A percentile compares a stretch with the other conserved stretches of the same genome.
These are phyloP conservation scores for Spirogloea muscicola DNA, from an alignment of 139 green algal species.

Conservation along the genomic window DNA sequence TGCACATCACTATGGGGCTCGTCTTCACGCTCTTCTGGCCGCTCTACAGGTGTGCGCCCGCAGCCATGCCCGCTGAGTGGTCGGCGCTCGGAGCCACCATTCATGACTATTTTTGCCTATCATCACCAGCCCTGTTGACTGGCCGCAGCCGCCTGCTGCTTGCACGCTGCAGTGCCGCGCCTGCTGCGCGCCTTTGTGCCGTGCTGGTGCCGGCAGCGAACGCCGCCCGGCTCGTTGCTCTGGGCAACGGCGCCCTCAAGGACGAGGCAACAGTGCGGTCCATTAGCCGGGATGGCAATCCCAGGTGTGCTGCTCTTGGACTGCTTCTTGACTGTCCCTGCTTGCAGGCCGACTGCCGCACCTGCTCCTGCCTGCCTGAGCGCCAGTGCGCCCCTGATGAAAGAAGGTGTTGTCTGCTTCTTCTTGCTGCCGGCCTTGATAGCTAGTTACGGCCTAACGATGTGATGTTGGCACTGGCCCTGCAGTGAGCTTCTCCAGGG, in stretches of 20 bases:
- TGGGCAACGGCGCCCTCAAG: conserved; percentile 62
- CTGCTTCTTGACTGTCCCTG: no score
- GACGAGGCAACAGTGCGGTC: conserved; percentile 67
- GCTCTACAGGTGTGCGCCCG: conserved; percentile 82
- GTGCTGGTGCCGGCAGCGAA: conserved; percentile 69
- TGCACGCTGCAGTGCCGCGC: conserved; percentile 51
- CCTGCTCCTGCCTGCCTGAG: no score
- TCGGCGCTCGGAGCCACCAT: neutral
- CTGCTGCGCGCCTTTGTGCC: conserved; percentile 58
- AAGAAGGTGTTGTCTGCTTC: no score
- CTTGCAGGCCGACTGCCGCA: no score
- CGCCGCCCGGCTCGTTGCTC: conserved; percentile 53
- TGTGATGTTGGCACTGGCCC: no score
- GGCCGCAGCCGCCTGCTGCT: conserved; percentile 5
- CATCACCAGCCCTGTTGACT: no score
- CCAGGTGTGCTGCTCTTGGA: conserved; percentile 52
- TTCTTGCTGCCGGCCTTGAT: no score
- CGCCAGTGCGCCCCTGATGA: no score
- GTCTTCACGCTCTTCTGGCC: conserved; percentile 81
- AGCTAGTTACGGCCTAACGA: no score
- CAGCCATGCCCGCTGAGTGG: no score
- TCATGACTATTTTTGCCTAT: no score
- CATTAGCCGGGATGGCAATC: conserved; percentile 66
- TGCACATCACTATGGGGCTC: conserved; percentile 84
- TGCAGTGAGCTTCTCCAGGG: conserved; percentile 55